These are phyloP conservation scores for Picea glauca DNA, from an alignment of 75 land plant species.

Conservation along the genomic window DNA sequence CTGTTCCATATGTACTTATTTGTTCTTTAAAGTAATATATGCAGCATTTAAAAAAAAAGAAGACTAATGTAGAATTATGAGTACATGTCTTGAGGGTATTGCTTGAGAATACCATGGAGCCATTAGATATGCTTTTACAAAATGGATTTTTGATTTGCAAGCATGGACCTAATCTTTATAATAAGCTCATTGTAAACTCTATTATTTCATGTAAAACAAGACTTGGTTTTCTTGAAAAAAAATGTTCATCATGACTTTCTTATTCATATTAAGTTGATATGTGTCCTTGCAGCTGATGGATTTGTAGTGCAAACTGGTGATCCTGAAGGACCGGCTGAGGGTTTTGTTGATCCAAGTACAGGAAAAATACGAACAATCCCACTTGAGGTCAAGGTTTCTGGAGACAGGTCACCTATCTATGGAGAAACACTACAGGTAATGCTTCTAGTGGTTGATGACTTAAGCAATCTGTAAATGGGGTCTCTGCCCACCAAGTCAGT, in stretches of 20 bases:
- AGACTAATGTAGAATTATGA: background rate
- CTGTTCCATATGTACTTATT: too few species aligned
- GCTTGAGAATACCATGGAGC: background rate
- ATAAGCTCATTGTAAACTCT: background rate
- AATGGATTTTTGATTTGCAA: background rate
- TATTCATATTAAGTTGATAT: background rate
- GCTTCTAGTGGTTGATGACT: background rate
- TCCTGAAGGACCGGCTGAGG: slow-evolving; percentile 97
- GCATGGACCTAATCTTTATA: background rate
- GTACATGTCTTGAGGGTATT: background rate
- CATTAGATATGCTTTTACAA: background rate
- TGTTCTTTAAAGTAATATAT: too few species aligned
- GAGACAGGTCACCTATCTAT: slow-evolving; percentile 87
- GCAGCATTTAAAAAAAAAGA: too few species aligned
- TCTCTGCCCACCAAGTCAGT: background rate
- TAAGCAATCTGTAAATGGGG: background rate
- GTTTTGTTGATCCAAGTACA: slow-evolving; percentile 96
- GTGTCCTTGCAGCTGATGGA: slow-evolving; percentile 85
- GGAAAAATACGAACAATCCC: slow-evolving; percentile 84
- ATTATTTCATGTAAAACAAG: too few species aligned
- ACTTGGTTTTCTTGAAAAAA: too few species aligned
- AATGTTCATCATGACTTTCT: too few species aligned
- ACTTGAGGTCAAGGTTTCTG: slow-evolving; percentile 88
- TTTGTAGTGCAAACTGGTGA: slow-evolving; percentile 99
- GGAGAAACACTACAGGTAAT: slow-evolving; percentile 91